Percentiles rank a stretch among this genome's conserved stretches.
Evolutionary conservation across 495 filamentous ascomycete species (phyloP).

Genomic region (Hyaloscypha bicolor): DNA sequence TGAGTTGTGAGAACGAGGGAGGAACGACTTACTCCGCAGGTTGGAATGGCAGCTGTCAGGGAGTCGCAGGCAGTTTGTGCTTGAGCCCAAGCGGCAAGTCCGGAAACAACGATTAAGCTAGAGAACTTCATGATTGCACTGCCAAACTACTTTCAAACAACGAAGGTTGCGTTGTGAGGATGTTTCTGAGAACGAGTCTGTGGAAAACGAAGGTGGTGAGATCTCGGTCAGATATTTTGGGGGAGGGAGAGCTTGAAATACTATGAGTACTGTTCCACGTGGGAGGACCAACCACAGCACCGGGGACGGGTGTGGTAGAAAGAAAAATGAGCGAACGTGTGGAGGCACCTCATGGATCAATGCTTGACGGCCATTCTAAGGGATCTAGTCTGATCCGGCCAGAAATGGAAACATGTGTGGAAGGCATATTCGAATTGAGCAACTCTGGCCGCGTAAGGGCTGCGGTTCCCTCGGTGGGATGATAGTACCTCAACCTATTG

Average conservation of each 20-base stretch:
- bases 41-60: constrained; percentile 12
- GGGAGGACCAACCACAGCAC: not conserved
- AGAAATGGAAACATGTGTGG: not conserved
- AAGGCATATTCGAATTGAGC: not conserved
- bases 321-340: not conserved
- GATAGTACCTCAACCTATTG: not conserved
- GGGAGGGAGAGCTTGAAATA: not conserved
- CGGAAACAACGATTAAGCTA: not conserved
- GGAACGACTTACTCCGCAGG: constrained; percentile 10
- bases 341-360: not conserved
- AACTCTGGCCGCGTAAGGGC: not conserved
- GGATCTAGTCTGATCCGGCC: not conserved
- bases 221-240: not conserved
- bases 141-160: too few relatives aligned
- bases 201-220: not conserved
- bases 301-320: not conserved
- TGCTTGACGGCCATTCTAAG: not conserved
- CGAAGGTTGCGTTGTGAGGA: too few relatives aligned
- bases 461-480: not conserved
- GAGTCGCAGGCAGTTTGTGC: constrained; percentile 16
- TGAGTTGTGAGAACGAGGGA: not conserved
- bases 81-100: constrained; percentile 6
- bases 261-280: not conserved
- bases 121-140: constrained; percentile 14
- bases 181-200: not conserved